These are phyloP conservation scores for Coemansia sp. DNA, from an alignment of 192 early-diverging fungal species.

Conservation along the genomic window DNA sequence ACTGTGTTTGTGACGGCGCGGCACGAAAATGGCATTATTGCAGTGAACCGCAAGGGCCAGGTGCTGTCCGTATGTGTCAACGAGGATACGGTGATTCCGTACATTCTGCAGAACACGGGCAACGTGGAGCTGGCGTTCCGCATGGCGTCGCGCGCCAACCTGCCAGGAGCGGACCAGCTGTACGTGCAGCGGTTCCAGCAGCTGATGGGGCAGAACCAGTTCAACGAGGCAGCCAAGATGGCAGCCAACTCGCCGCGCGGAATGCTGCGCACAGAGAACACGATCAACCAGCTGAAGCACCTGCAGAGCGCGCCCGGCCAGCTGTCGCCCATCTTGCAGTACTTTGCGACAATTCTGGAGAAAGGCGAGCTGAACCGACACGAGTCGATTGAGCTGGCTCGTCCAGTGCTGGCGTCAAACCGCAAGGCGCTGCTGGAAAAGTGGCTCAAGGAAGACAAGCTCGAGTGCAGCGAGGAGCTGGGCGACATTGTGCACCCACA, in stretches of 20 bases:
- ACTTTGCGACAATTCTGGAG: slow-evolving; percentile 95
- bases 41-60: slow-evolving; percentile 93
- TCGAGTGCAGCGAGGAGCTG: slow-evolving; percentile 97
- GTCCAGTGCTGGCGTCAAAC: slow-evolving; percentile 84
- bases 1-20: slow-evolving; percentile 98
- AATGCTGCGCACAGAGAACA: slow-evolving; percentile 89
- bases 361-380: slow-evolving; percentile 92
- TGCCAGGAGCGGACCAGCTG: slow-evolving; percentile 91
- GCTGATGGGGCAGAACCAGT: slow-evolving; percentile 73
- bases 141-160: slow-evolving; percentile 83
- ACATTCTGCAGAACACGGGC: slow-evolving; percentile 77
- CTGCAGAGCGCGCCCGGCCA: slow-evolving; percentile 73
- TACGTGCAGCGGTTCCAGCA: slow-evolving; percentile 90
- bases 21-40: slow-evolving; percentile 88
- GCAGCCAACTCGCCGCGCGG: slow-evolving; percentile 94
- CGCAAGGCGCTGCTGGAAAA: slow-evolving; percentile 94
- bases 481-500: slow-evolving; percentile 94
- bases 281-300: slow-evolving; percentile 92
- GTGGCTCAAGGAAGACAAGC: slow-evolving; percentile 99
- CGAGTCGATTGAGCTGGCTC: slow-evolving; percentile 91
- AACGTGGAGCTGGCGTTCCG: slow-evolving; percentile 89
- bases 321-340: slow-evolving; percentile 91
- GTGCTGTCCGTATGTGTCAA: slow-evolving; percentile 94
- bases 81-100: slow-evolving; percentile 87
- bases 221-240: slow-evolving; percentile 87